Base-by-base conservation (phyloP, 768 basidiomycete species). In the Boletus fagicola region DNA sequence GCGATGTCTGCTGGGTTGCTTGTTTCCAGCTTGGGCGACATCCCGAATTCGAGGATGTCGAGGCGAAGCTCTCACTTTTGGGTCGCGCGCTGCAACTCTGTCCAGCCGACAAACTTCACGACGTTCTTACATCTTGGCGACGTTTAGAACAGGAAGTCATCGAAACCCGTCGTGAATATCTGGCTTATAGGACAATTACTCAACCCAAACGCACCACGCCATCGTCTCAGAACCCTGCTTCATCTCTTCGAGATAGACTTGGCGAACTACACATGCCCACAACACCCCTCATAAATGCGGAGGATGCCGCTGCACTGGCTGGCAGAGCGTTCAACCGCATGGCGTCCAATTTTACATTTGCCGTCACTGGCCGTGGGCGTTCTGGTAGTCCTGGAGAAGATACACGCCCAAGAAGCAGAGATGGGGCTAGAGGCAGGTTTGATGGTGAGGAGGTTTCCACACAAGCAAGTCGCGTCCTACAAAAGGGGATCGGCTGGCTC, bases 401-500 rank as follows among this genome's bases (percentile, higher is more conserved):
- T 24, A 36, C 40, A 12, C 57, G 66, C 28, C 73, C 75, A 16
- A 66, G 72, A 24, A 78, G 78, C 18, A 67, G 75, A 20, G 77
- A 77, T 47, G 76, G 76, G 51, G 70, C 72, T 53, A 72, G 76
- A 47, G 70, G 77, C 48, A 73, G 75, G 57, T 74, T 72, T 58
- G 81, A 81, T 51, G 76, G 76, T 39, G 84, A 81, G 18, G 88
- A 88, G 52, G 85, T 90, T 42, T 83, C 86, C 20, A 71, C 81
- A n/a, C 86, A 88, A 64, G 92, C 92, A 2, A 83, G 85, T 49
- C 80, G 87, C 33, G 92, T 85, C 4, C 72, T 98, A 42, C 90
- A 92, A 38, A 88, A 88, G 66, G 96, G 96, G 9, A 92, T 98
- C 51, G 95, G 95, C 30, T 98, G 96, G 96, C 78, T 98, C 30